Percentiles rank a stretch among this genome's conserved stretches.
Evolutionary conservation across 129 eudicot genomes (phyloP).

Genomic region (Chrysanthemum lavandulifolium): DNA sequence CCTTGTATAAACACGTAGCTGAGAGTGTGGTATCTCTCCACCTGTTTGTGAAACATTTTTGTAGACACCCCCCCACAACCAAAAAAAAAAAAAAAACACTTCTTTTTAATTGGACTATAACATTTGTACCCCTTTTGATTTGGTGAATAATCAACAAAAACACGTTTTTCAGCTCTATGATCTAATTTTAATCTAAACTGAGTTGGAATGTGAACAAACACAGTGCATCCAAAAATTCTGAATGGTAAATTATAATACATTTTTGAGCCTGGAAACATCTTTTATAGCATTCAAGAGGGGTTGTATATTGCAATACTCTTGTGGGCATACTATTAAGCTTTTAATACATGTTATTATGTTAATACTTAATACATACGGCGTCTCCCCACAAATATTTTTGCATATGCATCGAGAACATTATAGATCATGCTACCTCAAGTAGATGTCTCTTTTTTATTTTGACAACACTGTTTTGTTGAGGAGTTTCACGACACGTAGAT

Average conservation of each 20-base stretch:
- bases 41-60: no score
- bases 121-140: not conserved
- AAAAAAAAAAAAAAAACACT: not conserved
- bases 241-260: not conserved
- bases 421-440: not conserved
- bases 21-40: no score
- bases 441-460: conserved; percentile 8
- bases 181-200: not conserved
- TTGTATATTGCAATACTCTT: not conserved
- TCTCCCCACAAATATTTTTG: not conserved
- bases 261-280: not conserved
- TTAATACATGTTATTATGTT: not conserved
- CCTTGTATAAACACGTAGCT: no score
- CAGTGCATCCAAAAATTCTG: not conserved
- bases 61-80: no score
- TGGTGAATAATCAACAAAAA: not conserved
- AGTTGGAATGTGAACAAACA: not conserved
- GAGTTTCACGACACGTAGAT: conserved; percentile 1
- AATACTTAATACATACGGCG: not conserved
- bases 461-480: not conserved
- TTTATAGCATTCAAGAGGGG: not conserved
- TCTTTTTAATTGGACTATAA: not conserved
- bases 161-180: not conserved
- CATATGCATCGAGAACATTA: not conserved
- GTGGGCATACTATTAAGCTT: not conserved